Conservation (phyloP, 768 basidiomycete species). For the Kwoniella pini region DNA sequence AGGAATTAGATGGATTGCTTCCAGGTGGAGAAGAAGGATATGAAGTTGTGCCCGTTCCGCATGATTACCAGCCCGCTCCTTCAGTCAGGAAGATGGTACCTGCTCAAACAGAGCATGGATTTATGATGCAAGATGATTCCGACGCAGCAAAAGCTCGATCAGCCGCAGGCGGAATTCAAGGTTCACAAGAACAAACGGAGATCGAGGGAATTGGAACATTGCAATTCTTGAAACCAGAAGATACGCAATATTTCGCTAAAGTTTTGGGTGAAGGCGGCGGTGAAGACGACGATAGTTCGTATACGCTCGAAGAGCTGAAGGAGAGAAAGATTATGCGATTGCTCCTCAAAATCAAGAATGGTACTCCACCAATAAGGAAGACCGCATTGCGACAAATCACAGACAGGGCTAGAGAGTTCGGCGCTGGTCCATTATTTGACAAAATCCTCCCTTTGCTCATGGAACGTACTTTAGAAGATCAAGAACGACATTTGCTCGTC, state of each 20-base stretch:
- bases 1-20: constrained; percentile 88
- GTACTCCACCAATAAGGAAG: constrained; percentile 96
- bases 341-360: constrained; percentile 97
- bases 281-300: constrained; percentile 86
- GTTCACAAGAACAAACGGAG: constrained; percentile 86
- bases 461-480: constrained; percentile 81
- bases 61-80: constrained; percentile 81
- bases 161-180: constrained; percentile 80
- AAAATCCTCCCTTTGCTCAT: constrained; percentile 97
- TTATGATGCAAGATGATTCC: constrained; percentile 88
- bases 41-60: constrained; percentile 86
- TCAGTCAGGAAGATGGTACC: constrained; percentile 61
- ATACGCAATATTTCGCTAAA: constrained; percentile 96
- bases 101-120: constrained; percentile 70
- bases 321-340: constrained; percentile 99
- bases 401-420: constrained; percentile 97
- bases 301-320: constrained; percentile 97
- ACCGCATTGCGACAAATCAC: constrained; percentile 97
- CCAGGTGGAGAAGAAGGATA: constrained; percentile 74
- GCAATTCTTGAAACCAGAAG: constrained; percentile 97
- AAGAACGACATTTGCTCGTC: constrained; percentile 95
- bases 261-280: constrained; percentile 60
- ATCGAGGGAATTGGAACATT: constrained; percentile 96
- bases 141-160: constrained; percentile 85
- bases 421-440: constrained; percentile 96